phyloP scores from a whole-genome alignment of 805 yeast genomes.

The Lachancea waltii region DNA sequence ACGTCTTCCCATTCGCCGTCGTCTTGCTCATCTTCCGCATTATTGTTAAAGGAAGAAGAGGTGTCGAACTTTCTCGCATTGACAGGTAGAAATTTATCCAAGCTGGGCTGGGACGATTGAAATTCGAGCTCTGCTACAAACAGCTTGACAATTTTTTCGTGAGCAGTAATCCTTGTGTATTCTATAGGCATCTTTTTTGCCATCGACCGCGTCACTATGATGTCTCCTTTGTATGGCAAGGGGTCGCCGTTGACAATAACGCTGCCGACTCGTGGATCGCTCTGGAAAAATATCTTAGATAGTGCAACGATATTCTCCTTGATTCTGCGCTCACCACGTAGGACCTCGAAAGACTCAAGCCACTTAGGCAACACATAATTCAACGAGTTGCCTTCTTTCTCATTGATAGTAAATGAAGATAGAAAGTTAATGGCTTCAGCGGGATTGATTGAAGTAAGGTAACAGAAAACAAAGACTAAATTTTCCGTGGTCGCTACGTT shows the following conservation, averaged over 20 bases:
- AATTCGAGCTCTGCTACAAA: conserved; percentile 62
- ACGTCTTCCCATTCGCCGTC: conserved; percentile 72
- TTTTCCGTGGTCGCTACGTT: conserved; percentile 73
- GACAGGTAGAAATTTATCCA: conserved; percentile 17
- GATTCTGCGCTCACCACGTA: conserved; percentile 72
- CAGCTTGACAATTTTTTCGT: conserved; percentile 65
- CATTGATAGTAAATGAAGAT: conserved; percentile 32
- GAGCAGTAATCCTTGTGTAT: conserved; percentile 61
- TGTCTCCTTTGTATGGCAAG: conserved; percentile 48
- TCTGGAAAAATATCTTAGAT: conserved; percentile 54
- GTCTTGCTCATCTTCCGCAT: conserved; percentile 26
- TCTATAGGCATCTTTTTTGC: conserved; percentile 56
- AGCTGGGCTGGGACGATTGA: conserved; percentile 48
- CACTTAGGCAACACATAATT: conserved; percentile 64
- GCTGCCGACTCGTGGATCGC: conserved; percentile 44
- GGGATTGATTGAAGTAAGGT: conserved; percentile 58
- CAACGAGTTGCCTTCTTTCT: conserved; percentile 38
- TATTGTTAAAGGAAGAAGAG: conserved; percentile 10
- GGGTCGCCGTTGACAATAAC: conserved; percentile 73
- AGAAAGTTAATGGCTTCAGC: conserved; percentile 58
- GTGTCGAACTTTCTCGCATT: conserved; percentile 23
- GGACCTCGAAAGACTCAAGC: conserved; percentile 74
- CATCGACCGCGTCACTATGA: conserved; percentile 84
- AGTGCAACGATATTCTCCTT: conserved; percentile 62
- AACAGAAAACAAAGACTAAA: conserved; percentile 67